phyloP scores from a whole-genome alignment of 257 asterid species.

The Marsdenia floribunda region DNA sequence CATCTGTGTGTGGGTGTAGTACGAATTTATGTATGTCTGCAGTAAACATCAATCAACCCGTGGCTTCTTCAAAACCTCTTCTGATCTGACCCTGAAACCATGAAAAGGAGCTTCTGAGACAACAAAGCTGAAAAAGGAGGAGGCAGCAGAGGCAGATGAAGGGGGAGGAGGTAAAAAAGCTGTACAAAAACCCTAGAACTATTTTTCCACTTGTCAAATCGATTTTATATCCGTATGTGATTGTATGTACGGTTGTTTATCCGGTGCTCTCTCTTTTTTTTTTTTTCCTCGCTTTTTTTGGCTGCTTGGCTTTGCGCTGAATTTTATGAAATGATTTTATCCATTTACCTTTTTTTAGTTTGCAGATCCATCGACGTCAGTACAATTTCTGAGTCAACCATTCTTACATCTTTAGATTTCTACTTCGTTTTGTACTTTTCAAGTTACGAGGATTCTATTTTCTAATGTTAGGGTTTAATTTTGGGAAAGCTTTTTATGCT shows the following conservation, averaged over 20 bases:
- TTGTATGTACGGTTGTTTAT: not conserved
- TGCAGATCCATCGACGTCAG: slow-evolving; percentile 50
- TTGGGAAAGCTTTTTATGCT: not conserved
- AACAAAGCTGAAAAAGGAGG: not conserved
- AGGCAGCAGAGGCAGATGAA: not conserved
- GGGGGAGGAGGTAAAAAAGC: slow-evolving; percentile 19
- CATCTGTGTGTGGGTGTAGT: not conserved
- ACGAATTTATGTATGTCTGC: slow-evolving; percentile 2
- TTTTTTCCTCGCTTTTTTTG: too few relatives aligned
- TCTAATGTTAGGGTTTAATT: slow-evolving; percentile 9
- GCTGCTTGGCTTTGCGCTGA: not conserved
- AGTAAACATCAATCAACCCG: slow-evolving; percentile 23
- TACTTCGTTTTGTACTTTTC: slow-evolving; percentile 7
- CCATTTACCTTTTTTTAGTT: slow-evolving; percentile 8
- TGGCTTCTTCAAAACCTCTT: slow-evolving; percentile 35
- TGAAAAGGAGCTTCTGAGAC: not conserved
- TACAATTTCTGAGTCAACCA: slow-evolving; percentile 15
- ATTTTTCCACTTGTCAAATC: slow-evolving; percentile 19
- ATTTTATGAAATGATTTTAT: slow-evolving; percentile 4
- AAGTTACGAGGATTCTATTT: not conserved
- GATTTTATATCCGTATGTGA: not conserved
- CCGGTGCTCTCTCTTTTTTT: not conserved
- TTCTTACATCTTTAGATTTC: slow-evolving; percentile 12
- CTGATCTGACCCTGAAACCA: slow-evolving; percentile 43
- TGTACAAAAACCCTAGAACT: slow-evolving; percentile 22